These are phyloP conservation scores for Daldinia sp. DNA, from an alignment of 2,329 filamentous ascomycete genomes.

Conservation along the genomic window DNA sequence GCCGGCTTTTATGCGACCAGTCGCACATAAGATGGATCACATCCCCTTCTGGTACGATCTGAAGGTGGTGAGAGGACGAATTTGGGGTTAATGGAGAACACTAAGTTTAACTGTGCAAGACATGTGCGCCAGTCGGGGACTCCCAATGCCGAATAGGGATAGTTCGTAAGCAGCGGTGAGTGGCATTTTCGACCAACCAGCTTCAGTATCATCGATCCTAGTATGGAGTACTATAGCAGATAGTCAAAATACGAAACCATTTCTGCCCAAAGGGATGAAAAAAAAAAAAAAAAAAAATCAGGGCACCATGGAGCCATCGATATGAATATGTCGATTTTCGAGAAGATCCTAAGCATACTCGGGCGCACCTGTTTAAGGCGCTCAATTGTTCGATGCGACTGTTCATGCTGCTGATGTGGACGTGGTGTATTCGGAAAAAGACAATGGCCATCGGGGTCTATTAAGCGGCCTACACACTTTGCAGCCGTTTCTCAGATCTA, in stretches of 20 bases:
- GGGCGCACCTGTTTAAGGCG: constrained; percentile 31
- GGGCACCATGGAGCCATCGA: constrained; percentile 36
- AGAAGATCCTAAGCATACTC: constrained; percentile 35
- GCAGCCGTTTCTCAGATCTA: constrained; percentile 38
- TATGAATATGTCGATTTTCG: constrained; percentile 38
- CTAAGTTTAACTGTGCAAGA: constrained; percentile 40
- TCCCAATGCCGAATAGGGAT: constrained; percentile 40
- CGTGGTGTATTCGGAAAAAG: constrained; percentile 20
- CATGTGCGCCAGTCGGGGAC: constrained; percentile 44
- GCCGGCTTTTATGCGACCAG: constrained; percentile 51
- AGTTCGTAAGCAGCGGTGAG: constrained; percentile 49
- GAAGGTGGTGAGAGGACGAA: constrained; percentile 41
- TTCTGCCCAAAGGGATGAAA: constrained; percentile 41
- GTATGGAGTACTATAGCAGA: constrained; percentile 37
- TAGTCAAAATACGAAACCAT: constrained; percentile 45
- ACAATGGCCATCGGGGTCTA: constrained; percentile 25
- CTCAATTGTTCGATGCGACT: constrained; percentile 23
- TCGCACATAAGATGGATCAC: constrained; percentile 48
- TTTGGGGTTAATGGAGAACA: constrained; percentile 42
- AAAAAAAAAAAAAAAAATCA: constrained; percentile 37
- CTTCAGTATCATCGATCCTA: constrained; percentile 31
- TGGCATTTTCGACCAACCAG: constrained; percentile 37
- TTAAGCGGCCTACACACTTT: constrained; percentile 32
- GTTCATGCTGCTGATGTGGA: constrained; percentile 38
- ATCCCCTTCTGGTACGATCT: constrained; percentile 48